These are phyloP conservation scores for Spongospora subterranea DNA, from an alignment of 208 protist genomes.

Conservation along the genomic window DNA sequence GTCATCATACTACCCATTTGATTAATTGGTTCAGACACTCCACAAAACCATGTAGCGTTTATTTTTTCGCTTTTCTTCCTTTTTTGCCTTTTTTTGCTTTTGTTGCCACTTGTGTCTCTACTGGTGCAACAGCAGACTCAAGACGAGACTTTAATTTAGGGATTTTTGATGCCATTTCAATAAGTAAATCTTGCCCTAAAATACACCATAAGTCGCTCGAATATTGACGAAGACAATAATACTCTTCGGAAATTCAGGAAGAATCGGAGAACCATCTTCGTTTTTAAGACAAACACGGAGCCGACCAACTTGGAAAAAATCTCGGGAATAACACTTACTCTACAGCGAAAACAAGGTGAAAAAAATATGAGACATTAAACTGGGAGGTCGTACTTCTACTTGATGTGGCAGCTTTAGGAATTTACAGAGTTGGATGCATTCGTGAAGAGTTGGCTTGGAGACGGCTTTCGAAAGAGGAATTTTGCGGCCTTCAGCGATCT, in stretches of 20 bases:
- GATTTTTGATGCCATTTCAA: slow-evolving; percentile 19
- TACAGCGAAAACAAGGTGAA: neutral
- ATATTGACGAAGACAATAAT: neutral
- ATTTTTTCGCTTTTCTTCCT: neutral
- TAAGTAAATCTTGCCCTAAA: neutral
- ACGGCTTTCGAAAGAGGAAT: slow-evolving; percentile 14
- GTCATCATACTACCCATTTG: too few species aligned
- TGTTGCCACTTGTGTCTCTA: neutral
- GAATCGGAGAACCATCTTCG: slow-evolving; percentile 6
- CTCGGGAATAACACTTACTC: slow-evolving; percentile 49
- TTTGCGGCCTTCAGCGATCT: slow-evolving; percentile 43
- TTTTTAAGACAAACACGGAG: neutral
- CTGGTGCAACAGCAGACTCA: neutral
- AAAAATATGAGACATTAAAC: neutral
- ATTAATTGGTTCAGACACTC: too few species aligned
- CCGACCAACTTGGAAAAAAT: slow-evolving; percentile 53
- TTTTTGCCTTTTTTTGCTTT: slow-evolving; percentile 50
- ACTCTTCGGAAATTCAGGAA: neutral
- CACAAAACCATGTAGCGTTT: too few species aligned
- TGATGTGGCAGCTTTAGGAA: slow-evolving; percentile 21
- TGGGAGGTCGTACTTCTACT: neutral
- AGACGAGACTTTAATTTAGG: slow-evolving; percentile 38
- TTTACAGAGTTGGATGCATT: slow-evolving; percentile 12
- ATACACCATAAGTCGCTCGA: neutral
- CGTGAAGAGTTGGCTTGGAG: neutral